phyloP scores from a whole-genome alignment of 225 moss, liverwort and hornwort genomes.

The Ulota crispa region DNA sequence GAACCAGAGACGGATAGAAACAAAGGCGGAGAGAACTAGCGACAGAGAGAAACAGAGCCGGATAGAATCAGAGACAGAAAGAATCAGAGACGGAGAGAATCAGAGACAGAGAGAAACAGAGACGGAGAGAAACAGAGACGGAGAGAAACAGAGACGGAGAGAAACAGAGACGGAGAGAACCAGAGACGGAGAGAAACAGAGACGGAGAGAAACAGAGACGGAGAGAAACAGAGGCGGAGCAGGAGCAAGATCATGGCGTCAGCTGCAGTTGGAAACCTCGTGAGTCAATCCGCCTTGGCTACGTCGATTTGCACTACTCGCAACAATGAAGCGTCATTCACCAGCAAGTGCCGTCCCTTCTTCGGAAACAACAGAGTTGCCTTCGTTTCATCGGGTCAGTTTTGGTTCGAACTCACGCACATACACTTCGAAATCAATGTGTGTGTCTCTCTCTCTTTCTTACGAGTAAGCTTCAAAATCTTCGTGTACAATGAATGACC shows the following conservation, averaged over 20 bases:
- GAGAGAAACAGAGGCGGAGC: too few relatives aligned
- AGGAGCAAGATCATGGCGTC: conserved; percentile 10
- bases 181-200: too few relatives aligned
- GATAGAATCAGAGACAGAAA: not conserved
- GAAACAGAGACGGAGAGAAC: not conserved
- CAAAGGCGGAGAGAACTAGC: not conserved
- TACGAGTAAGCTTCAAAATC: not conserved
- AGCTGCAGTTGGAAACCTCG: conserved; percentile 12
- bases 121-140: not conserved
- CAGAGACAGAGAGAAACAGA: not conserved
- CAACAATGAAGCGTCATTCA: not conserved
- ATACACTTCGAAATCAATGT: too few relatives aligned
- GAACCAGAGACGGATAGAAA: not conserved
- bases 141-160: not conserved
- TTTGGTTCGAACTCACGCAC: not conserved
- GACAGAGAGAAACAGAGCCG: too few relatives aligned
- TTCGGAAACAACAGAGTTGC: conserved; percentile 35
- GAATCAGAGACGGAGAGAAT: not conserved
- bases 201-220: not conserved
- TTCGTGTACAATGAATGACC: not conserved
- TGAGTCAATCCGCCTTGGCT: conserved; percentile 26
- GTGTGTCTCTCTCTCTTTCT: not conserved
- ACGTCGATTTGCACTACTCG: conserved; percentile 5
- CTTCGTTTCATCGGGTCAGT: conserved; percentile 28
- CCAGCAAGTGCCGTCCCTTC: conserved; percentile 23